These are phyloP conservation scores for Irpex sp. DNA, from an alignment of 1,284 basidiomycete genomes.

Conservation along the genomic window DNA sequence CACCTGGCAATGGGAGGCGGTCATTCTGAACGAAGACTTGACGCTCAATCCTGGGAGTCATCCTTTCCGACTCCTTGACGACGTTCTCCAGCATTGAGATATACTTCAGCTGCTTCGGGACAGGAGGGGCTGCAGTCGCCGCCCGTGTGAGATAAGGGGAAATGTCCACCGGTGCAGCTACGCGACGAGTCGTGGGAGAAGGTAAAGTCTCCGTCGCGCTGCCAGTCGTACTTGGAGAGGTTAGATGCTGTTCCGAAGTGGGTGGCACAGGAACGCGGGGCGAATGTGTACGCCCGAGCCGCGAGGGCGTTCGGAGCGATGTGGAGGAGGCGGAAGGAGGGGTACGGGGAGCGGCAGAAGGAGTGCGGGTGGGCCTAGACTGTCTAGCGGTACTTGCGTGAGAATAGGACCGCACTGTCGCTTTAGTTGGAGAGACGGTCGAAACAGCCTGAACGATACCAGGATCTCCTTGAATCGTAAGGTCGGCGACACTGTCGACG, in stretches of 20 bases:
- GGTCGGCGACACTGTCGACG: neutral
- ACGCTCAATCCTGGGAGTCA: slow-evolving; percentile 45
- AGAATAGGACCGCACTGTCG: neutral
- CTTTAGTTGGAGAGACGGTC: neutral
- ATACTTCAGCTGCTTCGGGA: slow-evolving; percentile 63
- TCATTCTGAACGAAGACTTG: slow-evolving; percentile 8
- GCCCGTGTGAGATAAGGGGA: slow-evolving; percentile 59
- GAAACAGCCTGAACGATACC: neutral
- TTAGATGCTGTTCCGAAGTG: neutral
- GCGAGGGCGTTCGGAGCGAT: neutral
- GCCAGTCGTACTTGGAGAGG: neutral
- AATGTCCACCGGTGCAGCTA: slow-evolving; percentile 45
- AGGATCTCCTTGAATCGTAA: slow-evolving; percentile 13
- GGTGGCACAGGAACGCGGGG: neutral
- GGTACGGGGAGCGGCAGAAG: slow-evolving; percentile 2
- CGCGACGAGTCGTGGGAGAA: slow-evolving; percentile 5
- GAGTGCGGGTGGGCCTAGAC: neutral
- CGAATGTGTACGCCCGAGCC: neutral
- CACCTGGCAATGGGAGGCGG: slow-evolving; percentile 14
- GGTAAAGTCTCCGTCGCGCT: neutral
- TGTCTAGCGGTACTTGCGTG: slow-evolving; percentile 1
- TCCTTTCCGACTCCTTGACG: slow-evolving; percentile 64
- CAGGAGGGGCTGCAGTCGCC: slow-evolving; percentile 40
- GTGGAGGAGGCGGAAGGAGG: neutral
- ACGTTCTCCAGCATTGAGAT: slow-evolving; percentile 72